A percentile compares a stretch with the other conserved stretches of the same genome.
These are phyloP conservation scores for Zygnema circumcarinatum DNA, from an alignment of 139 green algal genomes.

Conservation along the genomic window DNA sequence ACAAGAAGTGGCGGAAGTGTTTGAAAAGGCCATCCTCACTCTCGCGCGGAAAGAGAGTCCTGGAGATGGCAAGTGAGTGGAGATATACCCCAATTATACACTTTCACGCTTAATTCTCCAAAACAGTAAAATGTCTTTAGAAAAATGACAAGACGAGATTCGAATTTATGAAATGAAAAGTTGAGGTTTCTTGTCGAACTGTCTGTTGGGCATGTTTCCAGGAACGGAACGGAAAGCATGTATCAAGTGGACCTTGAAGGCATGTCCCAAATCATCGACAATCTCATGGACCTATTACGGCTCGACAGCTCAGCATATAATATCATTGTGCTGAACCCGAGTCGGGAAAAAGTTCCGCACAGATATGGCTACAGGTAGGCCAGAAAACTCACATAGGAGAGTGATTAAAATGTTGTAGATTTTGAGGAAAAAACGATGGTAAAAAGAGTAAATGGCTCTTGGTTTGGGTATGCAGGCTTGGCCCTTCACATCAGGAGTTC, in stretches of 20 bases:
- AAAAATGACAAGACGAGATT: no score
- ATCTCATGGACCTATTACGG: constrained; percentile 68
- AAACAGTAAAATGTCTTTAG: no score
- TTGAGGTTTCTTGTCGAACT: no score
- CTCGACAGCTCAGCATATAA: constrained; percentile 56
- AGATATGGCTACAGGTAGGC: constrained; percentile 40
- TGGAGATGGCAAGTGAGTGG: constrained; percentile 9
- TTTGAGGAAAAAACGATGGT: background rate
- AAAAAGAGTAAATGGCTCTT: background rate
- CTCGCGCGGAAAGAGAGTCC: constrained; percentile 70
- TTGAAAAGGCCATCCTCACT: constrained; percentile 64
- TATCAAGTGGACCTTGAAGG: constrained; percentile 73
- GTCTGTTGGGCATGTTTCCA: no score
- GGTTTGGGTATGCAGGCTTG: background rate
- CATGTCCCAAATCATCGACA: constrained; percentile 71
- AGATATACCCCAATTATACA: no score
- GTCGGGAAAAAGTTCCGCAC: background rate
- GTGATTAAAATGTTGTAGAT: background rate
- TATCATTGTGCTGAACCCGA: constrained; percentile 49
- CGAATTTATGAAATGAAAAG: no score
- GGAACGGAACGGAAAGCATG: constrained; percentile 1
- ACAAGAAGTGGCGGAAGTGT: constrained; percentile 40
- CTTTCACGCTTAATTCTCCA: no score
- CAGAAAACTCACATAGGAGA: background rate
- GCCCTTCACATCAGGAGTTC: background rate